Evolutionary conservation across 768 basidiomycete genomes (phyloP).

Genomic region (Paxillus ammoniavirescens): DNA sequence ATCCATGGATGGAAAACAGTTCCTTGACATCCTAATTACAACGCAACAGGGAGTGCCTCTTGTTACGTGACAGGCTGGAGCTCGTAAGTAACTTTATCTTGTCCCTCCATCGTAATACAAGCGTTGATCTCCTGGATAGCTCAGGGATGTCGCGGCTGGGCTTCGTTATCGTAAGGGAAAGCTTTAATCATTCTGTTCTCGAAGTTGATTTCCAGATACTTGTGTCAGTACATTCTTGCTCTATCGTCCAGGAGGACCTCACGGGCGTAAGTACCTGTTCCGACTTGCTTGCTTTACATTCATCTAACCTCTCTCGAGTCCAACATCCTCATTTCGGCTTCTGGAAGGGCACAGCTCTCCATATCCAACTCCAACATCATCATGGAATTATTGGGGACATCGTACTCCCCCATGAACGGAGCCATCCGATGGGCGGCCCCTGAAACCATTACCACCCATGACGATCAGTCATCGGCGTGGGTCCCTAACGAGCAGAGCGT

Average conservation of each 20-base stretch:
- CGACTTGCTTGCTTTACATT: neutral
- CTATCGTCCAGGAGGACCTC: slow-evolving; percentile 16
- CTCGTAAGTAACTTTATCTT: slow-evolving; percentile 7
- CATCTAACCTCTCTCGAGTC: slow-evolving; percentile 23
- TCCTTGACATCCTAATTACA: slow-evolving; percentile 21
- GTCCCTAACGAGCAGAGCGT: neutral
- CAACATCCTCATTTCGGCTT: slow-evolving; percentile 40
- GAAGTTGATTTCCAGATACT: neutral
- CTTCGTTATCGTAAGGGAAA: slow-evolving; percentile 11
- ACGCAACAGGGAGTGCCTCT: neutral
- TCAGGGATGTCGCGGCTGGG: slow-evolving; percentile 10
- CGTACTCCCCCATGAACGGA: slow-evolving; percentile 18
- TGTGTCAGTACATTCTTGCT: slow-evolving; percentile 15
- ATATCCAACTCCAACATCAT: slow-evolving; percentile 39
- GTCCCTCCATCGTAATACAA: too few species aligned
- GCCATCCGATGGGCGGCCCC: slow-evolving; percentile 46
- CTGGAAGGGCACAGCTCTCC: slow-evolving; percentile 36
- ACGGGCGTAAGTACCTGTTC: slow-evolving; percentile 11
- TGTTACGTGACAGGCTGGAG: slow-evolving; percentile 8
- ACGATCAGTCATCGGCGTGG: neutral
- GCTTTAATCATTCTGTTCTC: neutral
- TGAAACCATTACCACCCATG: slow-evolving; percentile 31
- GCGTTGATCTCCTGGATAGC: neutral
- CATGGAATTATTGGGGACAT: slow-evolving; percentile 5
- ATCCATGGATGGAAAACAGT: slow-evolving; percentile 24